Evolutionary conservation across 371 early-diverging fungal genomes (phyloP).

Genomic region (Dentiscutata heterogama): DNA sequence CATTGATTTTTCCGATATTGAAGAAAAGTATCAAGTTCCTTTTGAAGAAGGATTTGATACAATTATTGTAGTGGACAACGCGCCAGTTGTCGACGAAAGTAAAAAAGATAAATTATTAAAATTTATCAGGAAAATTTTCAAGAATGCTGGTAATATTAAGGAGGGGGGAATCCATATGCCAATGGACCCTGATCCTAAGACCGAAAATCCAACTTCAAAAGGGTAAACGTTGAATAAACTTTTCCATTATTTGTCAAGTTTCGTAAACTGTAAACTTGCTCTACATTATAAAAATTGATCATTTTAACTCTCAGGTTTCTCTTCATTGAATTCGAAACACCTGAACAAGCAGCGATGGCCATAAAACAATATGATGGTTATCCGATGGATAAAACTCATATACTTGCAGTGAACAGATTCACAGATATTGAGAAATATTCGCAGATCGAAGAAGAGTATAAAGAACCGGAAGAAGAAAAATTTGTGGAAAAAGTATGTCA

Average conservation of each 20-base stretch:
- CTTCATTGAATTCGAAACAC: constrained; percentile 93
- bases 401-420: constrained; percentile 86
- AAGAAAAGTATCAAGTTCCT: constrained; percentile 76
- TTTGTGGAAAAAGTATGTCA: constrained; percentile 67
- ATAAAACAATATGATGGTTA: constrained; percentile 83
- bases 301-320: constrained; percentile 70
- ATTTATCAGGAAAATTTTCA: constrained; percentile 86
- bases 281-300: neutral
- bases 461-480: constrained; percentile 72
- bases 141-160: constrained; percentile 81
- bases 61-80: constrained; percentile 92
- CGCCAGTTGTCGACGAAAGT: constrained; percentile 88
- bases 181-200: constrained; percentile 71
- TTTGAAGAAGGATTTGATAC: constrained; percentile 83
- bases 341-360: constrained; percentile 85
- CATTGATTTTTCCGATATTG: constrained; percentile 94
- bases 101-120: constrained; percentile 88
- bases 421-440: constrained; percentile 91
- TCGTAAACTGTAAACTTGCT: neutral
- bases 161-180: constrained; percentile 92
- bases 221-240: constrained; percentile 64
- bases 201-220: constrained; percentile 80
- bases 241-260: neutral
- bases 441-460: constrained; percentile 80
- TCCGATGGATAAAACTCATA: constrained; percentile 86